Evolutionary conservation across 1,284 basidiomycete species (phyloP), one percentile per base, ranked within the genome.

Genomic region (Tilletia setariae): DNA sequence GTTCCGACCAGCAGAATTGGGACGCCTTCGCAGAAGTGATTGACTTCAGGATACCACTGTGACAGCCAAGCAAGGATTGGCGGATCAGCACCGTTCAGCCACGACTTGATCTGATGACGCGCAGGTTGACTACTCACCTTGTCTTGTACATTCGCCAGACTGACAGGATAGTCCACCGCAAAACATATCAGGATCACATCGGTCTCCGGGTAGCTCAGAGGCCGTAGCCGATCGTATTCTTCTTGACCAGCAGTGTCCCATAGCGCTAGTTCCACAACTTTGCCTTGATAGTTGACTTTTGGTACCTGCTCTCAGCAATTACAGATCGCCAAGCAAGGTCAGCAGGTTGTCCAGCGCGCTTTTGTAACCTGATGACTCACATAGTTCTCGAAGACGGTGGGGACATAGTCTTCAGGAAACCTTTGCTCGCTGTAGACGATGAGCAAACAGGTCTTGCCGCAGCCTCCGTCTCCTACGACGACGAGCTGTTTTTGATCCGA

Each of bases 181-280:
- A 98, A 98, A 46, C 97, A 93, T 78, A 98, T 92, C 73, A 98
- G 88, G 77, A 98, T 94, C 67, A 98, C 93, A 83, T 97, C 90
- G 85, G 91, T 93, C 83, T 97, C 95, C 44, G 94, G 94, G 81
- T 98, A 98, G 83, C 91, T 93, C 70, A 98, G 86, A 30, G 94
- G 94, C 73, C 94, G 87, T 73, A 98, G 86, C 72, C 94, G 87
- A 83, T 98, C 94, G 84, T 97, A 98, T 85, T 98, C 94, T 85
- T 98, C 94, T 84, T 98, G 94, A 21, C 95, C 94, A 4, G 94
- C 95, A 0, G 95, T 98, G 84, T 98, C 94, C 94, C 94, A 98
- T 42, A 98, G 86, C 3, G 94, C 94, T 43, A 98, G 87, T 83
- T 98, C 94, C 76, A 98, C 89, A 61, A 89, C 86, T 84, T 95